A percentile compares a stretch with the other conserved stretches of the same genome.
Evolutionary conservation across 192 early-diverging fungal genomes (phyloP).

Genomic region (Coemansia sp.): DNA sequence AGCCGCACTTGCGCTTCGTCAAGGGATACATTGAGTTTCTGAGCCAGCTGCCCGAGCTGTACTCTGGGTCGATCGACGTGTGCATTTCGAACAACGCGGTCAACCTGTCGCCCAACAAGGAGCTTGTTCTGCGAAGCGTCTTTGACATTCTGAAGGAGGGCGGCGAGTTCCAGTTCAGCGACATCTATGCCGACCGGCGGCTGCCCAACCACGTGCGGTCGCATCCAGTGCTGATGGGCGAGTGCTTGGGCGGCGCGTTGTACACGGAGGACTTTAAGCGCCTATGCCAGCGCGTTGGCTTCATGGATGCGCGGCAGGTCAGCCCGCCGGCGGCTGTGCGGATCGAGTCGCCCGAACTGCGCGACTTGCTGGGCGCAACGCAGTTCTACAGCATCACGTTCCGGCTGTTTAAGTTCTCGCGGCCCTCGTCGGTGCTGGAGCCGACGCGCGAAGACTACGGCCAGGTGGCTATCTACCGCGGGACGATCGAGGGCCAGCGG

Average conservation of each 20-base stretch:
- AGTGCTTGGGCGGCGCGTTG: constrained; percentile 50
- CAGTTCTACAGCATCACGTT: constrained; percentile 57
- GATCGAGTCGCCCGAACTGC: constrained; percentile 50
- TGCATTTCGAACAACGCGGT: constrained; percentile 56
- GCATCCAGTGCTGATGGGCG: constrained; percentile 51
- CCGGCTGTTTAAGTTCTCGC: constrained; percentile 53
- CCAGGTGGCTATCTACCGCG: constrained; percentile 51
- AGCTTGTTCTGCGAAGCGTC: constrained; percentile 48
- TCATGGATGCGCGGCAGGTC: constrained; percentile 44
- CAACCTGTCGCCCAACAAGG: constrained; percentile 58
- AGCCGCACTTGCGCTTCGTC: constrained; percentile 48
- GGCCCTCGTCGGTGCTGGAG: constrained; percentile 42
- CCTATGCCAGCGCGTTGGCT: constrained; percentile 49
- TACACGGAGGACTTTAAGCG: constrained; percentile 43
- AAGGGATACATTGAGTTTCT: constrained; percentile 57
- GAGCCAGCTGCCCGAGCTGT: constrained; percentile 28
- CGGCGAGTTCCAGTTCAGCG: constrained; percentile 54
- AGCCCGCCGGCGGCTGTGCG: constrained; percentile 34
- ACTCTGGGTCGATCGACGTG: constrained; percentile 46
- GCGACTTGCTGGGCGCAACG: constrained; percentile 48
- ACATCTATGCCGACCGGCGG: constrained; percentile 52
- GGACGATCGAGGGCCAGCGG: constrained; percentile 49
- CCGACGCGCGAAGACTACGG: constrained; percentile 54
- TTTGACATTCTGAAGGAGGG: constrained; percentile 43
- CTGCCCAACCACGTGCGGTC: constrained; percentile 50